phyloP scores from a whole-genome alignment of 495 filamentous ascomycete genomes.

The Terfezia boudieri region DNA sequence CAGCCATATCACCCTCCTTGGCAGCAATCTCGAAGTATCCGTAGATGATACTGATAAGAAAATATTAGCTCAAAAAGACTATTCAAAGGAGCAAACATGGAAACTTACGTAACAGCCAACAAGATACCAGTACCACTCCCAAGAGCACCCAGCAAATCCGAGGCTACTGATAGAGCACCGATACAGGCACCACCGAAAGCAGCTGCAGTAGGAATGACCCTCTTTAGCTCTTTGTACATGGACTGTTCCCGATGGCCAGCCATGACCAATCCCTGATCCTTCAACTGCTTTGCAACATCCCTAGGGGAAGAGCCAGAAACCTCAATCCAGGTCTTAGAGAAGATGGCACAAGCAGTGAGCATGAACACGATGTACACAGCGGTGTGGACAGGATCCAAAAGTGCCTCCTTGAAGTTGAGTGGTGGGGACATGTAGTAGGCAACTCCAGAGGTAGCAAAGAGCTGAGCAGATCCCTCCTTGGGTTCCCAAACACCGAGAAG shows the following conservation, averaged over 20 bases:
- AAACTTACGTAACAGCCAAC: conserved; percentile 89
- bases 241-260: conserved; percentile 97
- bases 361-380: conserved; percentile 91
- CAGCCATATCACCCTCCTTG: conserved; percentile 85
- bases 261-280: conserved; percentile 98
- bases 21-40: conserved; percentile 98
- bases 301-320: conserved; percentile 92
- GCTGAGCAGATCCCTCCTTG: conserved; percentile 84
- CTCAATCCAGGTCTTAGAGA: conserved; percentile 99
- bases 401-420: conserved; percentile 86
- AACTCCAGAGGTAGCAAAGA: conserved; percentile 73
- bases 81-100: not conserved
- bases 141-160: conserved; percentile 87
- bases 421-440: conserved; percentile 99
- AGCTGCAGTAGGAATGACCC: conserved; percentile 92
- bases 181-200: conserved; percentile 99
- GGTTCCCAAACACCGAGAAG: conserved; percentile 98
- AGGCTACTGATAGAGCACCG: conserved; percentile 84
- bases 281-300: conserved; percentile 98
- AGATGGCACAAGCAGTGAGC: conserved; percentile 89
- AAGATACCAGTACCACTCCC: conserved; percentile 95
- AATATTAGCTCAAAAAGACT: conserved; percentile 1
- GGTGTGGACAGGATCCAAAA: conserved; percentile 91
- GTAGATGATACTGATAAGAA: conserved; percentile 62
- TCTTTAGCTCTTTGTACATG: conserved; percentile 99